These are phyloP conservation scores for Diaporthe destruens DNA, from an alignment of 2,329 filamentous ascomycete species.

Conservation along the genomic window DNA sequence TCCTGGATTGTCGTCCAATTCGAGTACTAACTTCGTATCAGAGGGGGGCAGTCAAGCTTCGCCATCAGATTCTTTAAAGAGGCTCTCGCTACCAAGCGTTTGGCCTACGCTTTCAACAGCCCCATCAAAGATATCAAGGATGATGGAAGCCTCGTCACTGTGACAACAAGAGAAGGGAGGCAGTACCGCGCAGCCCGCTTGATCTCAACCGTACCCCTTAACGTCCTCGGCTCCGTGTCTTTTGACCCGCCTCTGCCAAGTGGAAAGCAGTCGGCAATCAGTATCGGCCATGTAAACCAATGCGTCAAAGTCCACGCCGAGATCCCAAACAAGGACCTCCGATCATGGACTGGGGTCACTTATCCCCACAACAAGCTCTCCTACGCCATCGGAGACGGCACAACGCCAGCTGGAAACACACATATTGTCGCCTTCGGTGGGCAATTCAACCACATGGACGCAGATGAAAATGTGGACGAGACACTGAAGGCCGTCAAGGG, in stretches of 20 bases:
- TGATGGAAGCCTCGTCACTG: not conserved
- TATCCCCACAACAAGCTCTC: constrained; percentile 57
- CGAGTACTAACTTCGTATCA: not conserved
- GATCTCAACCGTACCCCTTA: constrained; percentile 10
- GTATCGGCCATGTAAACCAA: constrained; percentile 17
- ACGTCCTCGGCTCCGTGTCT: not conserved
- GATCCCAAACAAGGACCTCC: constrained; percentile 55
- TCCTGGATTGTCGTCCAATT: not conserved
- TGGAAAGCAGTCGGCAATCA: constrained; percentile 53
- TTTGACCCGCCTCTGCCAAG: not conserved
- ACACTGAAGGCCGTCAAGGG: not conserved
- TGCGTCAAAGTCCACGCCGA: constrained; percentile 14
- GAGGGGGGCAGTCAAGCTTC: constrained; percentile 4
- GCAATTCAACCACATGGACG: constrained; percentile 7
- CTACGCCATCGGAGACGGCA: constrained; percentile 59
- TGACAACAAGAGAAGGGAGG: constrained; percentile 1
- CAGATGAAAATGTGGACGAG: not conserved
- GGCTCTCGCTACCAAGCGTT: not conserved
- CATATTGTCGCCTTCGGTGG: constrained; percentile 9
- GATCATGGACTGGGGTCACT: constrained; percentile 58
- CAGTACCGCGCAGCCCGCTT: not conserved
- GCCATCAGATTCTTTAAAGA: constrained; percentile 2
- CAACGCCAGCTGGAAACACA: constrained; percentile 44
- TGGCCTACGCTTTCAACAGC: not conserved
- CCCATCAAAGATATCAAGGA: not conserved